Evolutionary conservation across 768 basidiomycete species (phyloP).

Genomic region (Glaciozyma antarctica): DNA sequence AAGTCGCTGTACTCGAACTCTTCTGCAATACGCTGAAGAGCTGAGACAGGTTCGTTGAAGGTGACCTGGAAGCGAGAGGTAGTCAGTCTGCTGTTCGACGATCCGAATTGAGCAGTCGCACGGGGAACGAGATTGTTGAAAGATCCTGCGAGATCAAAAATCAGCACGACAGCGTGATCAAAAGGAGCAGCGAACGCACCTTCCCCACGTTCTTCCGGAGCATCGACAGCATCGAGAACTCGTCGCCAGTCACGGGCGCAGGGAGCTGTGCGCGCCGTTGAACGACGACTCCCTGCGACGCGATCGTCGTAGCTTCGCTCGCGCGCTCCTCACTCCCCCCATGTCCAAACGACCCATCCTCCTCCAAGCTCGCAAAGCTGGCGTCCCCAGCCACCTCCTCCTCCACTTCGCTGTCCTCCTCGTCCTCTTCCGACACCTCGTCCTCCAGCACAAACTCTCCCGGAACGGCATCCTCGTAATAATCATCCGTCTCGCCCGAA

Average conservation of each 20-base stretch:
- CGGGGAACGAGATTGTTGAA: constrained; percentile 83
- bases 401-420: constrained; percentile 3
- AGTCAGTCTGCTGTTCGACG: no score
- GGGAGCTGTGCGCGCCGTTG: constrained; percentile 27
- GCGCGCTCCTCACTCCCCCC: not conserved
- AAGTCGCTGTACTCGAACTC: constrained; percentile 47
- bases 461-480: constrained; percentile 14
- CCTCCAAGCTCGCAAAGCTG: constrained; percentile 1
- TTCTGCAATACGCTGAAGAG: constrained; percentile 91
- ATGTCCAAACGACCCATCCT: constrained; percentile 5
- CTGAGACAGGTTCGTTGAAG: constrained; percentile 65
- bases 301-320: not conserved
- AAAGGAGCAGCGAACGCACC: constrained; percentile 1
- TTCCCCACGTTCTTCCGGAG: constrained; percentile 36
- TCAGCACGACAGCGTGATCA: not conserved
- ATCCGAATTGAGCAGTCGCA: no score
- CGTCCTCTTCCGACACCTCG: constrained; percentile 8
- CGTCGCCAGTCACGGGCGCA: constrained; percentile 25
- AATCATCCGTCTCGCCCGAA: constrained; percentile 11
- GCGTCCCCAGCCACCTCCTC: not conserved
- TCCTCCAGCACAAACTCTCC: constrained; percentile 27
- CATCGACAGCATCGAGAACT: constrained; percentile 30
- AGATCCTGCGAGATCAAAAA: constrained; percentile 51
- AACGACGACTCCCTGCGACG: constrained; percentile 2
- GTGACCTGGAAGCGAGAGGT: constrained; percentile 41